Evolutionary conservation across 2,329 filamentous ascomycete species (phyloP).

Genomic region (Arachnopeziza araneosa): DNA sequence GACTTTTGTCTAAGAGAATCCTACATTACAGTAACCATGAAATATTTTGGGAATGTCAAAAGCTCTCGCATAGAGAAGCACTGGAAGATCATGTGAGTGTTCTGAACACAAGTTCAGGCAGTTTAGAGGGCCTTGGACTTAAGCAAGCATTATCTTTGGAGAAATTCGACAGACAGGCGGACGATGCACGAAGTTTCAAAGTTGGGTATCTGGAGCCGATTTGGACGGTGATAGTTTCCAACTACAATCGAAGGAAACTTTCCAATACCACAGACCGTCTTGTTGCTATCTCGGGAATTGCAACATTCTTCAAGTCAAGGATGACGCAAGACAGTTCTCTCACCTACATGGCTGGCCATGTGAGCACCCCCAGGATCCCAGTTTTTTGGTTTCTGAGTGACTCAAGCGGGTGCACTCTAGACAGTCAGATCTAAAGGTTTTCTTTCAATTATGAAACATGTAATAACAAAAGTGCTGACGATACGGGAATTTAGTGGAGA

Average conservation of each 20-base stretch:
- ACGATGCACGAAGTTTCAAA: neutral
- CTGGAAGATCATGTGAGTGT: neutral
- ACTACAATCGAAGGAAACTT: neutral
- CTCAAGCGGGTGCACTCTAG: too few species aligned
- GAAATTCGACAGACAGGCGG: neutral
- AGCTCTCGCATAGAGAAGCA: neutral
- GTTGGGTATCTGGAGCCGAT: too few species aligned
- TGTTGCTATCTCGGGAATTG: neutral
- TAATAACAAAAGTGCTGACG: too few species aligned
- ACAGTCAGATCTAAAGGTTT: too few species aligned
- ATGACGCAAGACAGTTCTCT: neutral
- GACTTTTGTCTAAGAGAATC: neutral
- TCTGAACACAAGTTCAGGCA: neutral
- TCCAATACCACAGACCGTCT: neutral
- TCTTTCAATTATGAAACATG: too few species aligned
- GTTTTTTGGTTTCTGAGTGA: too few species aligned
- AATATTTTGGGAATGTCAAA: neutral
- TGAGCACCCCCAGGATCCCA: too few species aligned
- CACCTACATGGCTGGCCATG: neutral
- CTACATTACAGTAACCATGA: neutral
- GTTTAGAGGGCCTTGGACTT: neutral
- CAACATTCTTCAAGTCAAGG: neutral
- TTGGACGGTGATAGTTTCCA: neutral
- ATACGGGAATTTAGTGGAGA: too few species aligned
- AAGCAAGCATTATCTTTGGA: neutral